Evolutionary conservation across 495 filamentous ascomycete species (phyloP).

Genomic region (Aspergillus ostianus): DNA sequence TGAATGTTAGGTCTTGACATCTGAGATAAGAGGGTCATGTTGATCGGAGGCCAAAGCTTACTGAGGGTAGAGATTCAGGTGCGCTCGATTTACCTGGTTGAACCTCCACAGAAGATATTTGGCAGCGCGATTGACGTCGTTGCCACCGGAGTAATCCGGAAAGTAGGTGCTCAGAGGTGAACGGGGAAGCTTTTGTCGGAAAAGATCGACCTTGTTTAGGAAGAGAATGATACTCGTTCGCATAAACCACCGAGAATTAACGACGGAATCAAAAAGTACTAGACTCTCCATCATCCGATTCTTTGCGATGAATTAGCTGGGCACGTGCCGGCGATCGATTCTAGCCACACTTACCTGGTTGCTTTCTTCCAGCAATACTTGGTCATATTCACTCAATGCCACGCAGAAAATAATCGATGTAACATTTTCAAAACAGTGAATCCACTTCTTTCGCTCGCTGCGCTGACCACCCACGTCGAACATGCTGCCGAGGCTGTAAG

Average conservation of each 20-base stretch:
- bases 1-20: neutral
- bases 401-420: conserved; percentile 99
- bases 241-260: conserved; percentile 99
- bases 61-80: conserved; percentile 97
- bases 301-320: conserved; percentile 35
- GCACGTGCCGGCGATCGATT: neutral
- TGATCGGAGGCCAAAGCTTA: conserved; percentile 47
- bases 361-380: conserved; percentile 92
- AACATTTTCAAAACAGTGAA: conserved; percentile 99
- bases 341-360: conserved; percentile 70
- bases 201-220: conserved; percentile 97
- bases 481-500: conserved; percentile 64
- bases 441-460: conserved; percentile 99
- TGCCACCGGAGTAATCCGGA: conserved; percentile 94
- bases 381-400: conserved; percentile 96
- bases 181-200: conserved; percentile 87
- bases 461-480: conserved; percentile 97
- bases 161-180: conserved; percentile 92
- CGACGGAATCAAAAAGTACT: conserved; percentile 97
- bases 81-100: conserved; percentile 95
- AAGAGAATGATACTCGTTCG: conserved; percentile 97
- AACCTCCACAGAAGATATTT: conserved; percentile 98
- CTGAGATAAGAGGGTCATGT: no score
- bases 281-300: conserved; percentile 99
- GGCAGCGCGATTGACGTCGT: conserved; percentile 94